These are phyloP conservation scores for Mucuna pruriens DNA, from an alignment of 306 rosid genomes.

Conservation along the genomic window DNA sequence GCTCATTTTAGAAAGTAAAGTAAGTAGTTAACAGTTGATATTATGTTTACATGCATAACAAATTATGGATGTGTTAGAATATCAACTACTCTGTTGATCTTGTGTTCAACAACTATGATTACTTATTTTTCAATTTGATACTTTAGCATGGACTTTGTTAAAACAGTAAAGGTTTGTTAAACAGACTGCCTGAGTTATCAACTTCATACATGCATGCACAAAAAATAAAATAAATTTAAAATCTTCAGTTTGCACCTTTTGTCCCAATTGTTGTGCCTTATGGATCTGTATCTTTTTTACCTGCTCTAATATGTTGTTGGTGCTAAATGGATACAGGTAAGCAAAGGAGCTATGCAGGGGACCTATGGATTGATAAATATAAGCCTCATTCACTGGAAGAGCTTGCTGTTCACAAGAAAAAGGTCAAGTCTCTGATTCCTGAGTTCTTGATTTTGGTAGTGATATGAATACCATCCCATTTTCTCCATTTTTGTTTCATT, in stretches of 20 bases:
- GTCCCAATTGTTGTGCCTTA: neutral
- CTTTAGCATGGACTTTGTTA: neutral
- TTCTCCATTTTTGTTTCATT: constrained; percentile 20
- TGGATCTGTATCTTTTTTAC: neutral
- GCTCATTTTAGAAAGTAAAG: neutral
- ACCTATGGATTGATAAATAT: constrained; percentile 86
- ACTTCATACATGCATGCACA: neutral
- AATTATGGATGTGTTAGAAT: neutral
- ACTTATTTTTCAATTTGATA: neutral
- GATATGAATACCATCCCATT: constrained; percentile 20
- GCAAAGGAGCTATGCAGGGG: constrained; percentile 48
- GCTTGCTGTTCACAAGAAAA: constrained; percentile 91
- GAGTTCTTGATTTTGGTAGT: constrained; percentile 24
- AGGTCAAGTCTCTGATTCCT: constrained; percentile 51
- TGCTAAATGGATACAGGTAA: constrained; percentile 52
- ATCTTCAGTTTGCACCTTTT: neutral
- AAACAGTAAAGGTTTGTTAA: neutral
- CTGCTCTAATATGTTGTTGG: constrained; percentile 21
- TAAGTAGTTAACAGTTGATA: neutral
- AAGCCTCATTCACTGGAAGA: constrained; percentile 74
- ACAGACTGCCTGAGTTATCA: neutral
- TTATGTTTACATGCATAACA: neutral
- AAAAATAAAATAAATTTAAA: neutral
- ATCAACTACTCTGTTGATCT: neutral
- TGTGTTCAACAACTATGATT: neutral